Evolutionary conservation across 768 basidiomycete genomes (phyloP).

Genomic region (Russula sp.): DNA sequence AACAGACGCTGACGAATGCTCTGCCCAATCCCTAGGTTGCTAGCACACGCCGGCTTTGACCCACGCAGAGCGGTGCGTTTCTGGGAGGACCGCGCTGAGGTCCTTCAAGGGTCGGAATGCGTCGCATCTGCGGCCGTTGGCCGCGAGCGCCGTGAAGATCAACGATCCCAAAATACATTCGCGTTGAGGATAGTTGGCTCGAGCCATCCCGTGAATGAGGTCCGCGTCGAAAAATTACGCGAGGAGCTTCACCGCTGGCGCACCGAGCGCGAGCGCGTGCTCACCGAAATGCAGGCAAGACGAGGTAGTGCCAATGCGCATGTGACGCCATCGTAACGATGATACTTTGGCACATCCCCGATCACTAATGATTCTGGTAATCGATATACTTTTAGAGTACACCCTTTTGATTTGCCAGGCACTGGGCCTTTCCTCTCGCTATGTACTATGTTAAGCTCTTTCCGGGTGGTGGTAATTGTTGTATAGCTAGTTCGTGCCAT

Average conservation of each 20-base stretch:
- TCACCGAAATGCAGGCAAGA: conserved; percentile 18
- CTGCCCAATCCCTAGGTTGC: conserved; percentile 46
- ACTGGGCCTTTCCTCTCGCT: not conserved
- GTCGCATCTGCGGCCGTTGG: conserved; percentile 15
- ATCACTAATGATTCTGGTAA: not conserved
- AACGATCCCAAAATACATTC: conserved; percentile 27
- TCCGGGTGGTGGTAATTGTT: conserved; percentile 10
- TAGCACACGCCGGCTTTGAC: conserved; percentile 90
- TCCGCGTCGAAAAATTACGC: conserved; percentile 54
- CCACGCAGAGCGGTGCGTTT: conserved; percentile 75
- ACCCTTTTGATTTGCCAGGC: not conserved
- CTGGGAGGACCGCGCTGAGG: conserved; percentile 60
- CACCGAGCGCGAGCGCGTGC: conserved; percentile 35
- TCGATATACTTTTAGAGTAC: not conserved
- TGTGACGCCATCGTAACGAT: conserved; percentile 4
- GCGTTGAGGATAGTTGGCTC: conserved; percentile 46
- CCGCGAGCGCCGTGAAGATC: conserved; percentile 29
- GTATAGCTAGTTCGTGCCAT: conserved; percentile 6
- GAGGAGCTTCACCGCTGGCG: conserved; percentile 72
- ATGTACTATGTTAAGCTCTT: conserved; percentile 5
- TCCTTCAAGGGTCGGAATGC: conserved; percentile 40
- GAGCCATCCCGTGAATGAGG: conserved; percentile 63
- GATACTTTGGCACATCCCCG: not conserved
- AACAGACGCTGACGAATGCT: conserved; percentile 8
- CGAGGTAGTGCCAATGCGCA: not conserved